These are phyloP conservation scores for Berberis vulgaris DNA, from an alignment of 164 flowering plant genomes.

Conservation along the genomic window DNA sequence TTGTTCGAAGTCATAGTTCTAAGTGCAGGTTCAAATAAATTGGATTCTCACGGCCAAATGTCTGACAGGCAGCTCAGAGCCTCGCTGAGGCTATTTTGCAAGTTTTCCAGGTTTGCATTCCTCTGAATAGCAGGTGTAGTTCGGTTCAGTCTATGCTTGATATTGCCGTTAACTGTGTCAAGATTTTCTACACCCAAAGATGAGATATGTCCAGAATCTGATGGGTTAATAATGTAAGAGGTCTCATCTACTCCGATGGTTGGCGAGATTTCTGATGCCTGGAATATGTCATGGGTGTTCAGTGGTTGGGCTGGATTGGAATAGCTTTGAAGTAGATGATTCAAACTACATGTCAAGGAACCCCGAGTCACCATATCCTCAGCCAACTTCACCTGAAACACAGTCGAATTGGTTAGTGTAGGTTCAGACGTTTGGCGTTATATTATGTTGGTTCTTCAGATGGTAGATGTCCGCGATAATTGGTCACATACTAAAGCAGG, in stretches of 20 bases:
- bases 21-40: background rate
- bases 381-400: conserved; percentile 54
- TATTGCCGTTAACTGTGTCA: conserved; percentile 9
- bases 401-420: background rate
- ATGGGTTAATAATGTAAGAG: conserved; percentile 13
- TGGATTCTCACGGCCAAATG: conserved; percentile 38
- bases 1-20: too few relatives aligned
- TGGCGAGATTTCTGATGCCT: conserved; percentile 29
- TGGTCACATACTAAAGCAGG: background rate
- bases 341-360: conserved; percentile 41
- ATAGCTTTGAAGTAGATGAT: conserved; percentile 43
- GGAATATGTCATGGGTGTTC: conserved; percentile 13
- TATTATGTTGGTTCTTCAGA: too few relatives aligned
- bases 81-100: conserved; percentile 24
- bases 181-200: conserved; percentile 20
- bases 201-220: conserved; percentile 23
- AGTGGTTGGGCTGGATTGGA: conserved; percentile 25
- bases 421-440: too few relatives aligned
- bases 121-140: conserved; percentile 10
- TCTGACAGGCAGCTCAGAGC: conserved; percentile 38
- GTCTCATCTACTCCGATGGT: conserved; percentile 25
- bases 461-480: too few relatives aligned
- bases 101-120: conserved; percentile 15
- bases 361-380: conserved; percentile 60
- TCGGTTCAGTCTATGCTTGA: conserved; percentile 12